phyloP scores from a whole-genome alignment of 768 basidiomycete species.

The Royoungia palumana region DNA sequence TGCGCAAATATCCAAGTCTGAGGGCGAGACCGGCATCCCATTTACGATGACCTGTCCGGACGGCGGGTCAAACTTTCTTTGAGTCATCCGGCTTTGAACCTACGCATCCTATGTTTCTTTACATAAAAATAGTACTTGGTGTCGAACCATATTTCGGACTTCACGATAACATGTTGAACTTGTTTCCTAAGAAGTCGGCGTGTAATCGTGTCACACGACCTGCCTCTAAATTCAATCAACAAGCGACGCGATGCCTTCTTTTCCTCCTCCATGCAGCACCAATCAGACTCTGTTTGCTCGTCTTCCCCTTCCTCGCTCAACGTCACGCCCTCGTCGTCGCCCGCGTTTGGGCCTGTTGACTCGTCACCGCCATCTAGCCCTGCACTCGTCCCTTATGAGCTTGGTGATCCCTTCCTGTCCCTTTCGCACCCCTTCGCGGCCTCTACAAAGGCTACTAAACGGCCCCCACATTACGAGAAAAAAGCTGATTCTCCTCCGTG shows the following conservation, averaged over 20 bases:
- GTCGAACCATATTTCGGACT: too few species aligned
- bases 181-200: background rate
- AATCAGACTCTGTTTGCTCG: background rate
- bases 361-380: conserved; percentile 39
- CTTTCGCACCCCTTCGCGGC: conserved; percentile 55
- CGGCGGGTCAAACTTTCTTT: too few species aligned
- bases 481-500: conserved; percentile 20
- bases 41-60: too few species aligned
- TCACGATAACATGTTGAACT: too few species aligned
- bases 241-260: too few species aligned
- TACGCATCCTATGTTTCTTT: too few species aligned
- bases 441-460: conserved; percentile 46
- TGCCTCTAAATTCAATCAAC: background rate
- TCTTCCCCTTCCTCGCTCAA: conserved; percentile 12
- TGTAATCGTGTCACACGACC: too few species aligned
- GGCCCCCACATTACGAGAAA: conserved; percentile 46
- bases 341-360: conserved; percentile 34
- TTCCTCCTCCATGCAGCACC: conserved; percentile 11
- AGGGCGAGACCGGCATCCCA: too few species aligned
- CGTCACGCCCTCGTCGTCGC: conserved; percentile 54
- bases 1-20: too few species aligned
- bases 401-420: conserved; percentile 17
- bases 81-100: too few species aligned
- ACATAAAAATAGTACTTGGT: too few species aligned
- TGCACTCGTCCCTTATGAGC: conserved; percentile 20